A percentile compares a stretch with the other conserved stretches of the same genome.
These are phyloP conservation scores for Syzygium oleosum DNA, from an alignment of 345 rosid species.

Conservation along the genomic window DNA sequence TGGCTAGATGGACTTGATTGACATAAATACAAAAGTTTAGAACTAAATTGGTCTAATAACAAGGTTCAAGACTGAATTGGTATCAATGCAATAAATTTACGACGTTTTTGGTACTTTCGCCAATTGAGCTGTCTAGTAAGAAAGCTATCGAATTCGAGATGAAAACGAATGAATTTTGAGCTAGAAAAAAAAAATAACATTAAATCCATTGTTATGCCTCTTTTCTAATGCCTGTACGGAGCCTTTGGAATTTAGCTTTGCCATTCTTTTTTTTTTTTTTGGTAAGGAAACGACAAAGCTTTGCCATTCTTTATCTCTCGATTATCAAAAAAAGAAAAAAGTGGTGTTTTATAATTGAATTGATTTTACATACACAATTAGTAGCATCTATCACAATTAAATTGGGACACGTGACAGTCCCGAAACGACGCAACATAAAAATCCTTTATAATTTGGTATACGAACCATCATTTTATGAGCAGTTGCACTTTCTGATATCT, in stretches of 20 bases:
- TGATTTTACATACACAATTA: background rate
- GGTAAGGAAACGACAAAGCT: too few relatives aligned
- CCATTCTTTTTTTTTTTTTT: background rate
- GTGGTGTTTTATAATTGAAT: background rate
- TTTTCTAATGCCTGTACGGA: background rate
- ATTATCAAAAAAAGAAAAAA: background rate
- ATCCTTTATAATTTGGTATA: background rate
- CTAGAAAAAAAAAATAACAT: background rate
- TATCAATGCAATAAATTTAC: too few relatives aligned
- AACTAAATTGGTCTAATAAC: too few relatives aligned
- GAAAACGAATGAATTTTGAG: background rate
- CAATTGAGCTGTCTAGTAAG: background rate
- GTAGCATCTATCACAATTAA: background rate
- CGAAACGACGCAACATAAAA: background rate
- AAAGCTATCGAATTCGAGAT: background rate
- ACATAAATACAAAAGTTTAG: too few relatives aligned
- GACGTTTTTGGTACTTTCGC: too few relatives aligned
- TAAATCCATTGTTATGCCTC: background rate
- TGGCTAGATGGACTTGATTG: too few relatives aligned
- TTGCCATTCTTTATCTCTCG: background rate
- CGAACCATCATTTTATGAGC: background rate
- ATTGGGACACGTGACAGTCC: background rate
- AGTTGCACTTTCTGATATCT: background rate
- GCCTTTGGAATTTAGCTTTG: background rate
- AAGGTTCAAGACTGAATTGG: too few relatives aligned